These are phyloP conservation scores for Yamadazyma atmosphaerica DNA, from an alignment of 1,139 yeast genomes.

Conservation along the genomic window DNA sequence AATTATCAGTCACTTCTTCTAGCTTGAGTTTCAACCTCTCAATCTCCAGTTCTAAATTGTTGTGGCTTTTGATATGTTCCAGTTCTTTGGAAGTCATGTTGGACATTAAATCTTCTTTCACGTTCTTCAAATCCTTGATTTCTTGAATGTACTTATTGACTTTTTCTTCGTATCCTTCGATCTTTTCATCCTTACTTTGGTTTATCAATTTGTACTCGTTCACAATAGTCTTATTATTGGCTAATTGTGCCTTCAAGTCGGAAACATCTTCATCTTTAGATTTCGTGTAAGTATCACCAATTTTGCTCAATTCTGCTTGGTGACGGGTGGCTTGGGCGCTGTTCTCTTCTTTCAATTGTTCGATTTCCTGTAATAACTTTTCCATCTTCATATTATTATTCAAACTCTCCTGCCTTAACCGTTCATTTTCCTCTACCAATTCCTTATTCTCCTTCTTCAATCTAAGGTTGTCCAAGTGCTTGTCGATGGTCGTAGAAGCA, in stretches of 20 bases:
- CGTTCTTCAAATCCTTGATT: constrained; percentile 29
- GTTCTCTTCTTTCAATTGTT: constrained; percentile 25
- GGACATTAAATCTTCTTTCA: constrained; percentile 64
- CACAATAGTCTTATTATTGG: constrained; percentile 9
- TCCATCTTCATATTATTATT: constrained; percentile 7
- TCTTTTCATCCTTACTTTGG: constrained; percentile 33
- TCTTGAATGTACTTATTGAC: constrained; percentile 19
- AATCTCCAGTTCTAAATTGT: constrained; percentile 49
- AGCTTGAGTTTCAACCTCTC: constrained; percentile 33
- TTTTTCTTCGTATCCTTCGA: constrained; percentile 30
- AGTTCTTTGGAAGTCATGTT: constrained; percentile 65
- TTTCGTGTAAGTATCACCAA: not conserved
- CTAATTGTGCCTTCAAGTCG: constrained; percentile 23
- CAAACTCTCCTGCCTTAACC: constrained; percentile 7
- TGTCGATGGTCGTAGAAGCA: constrained; percentile 41
- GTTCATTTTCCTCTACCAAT: constrained; percentile 13
- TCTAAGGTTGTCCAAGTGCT: constrained; percentile 44
- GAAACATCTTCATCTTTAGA: constrained; percentile 10
- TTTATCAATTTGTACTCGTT: constrained; percentile 26
- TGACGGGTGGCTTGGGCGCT: constrained; percentile 12
- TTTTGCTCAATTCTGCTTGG: constrained; percentile 8
- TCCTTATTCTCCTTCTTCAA: constrained; percentile 33
- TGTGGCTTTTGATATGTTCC: constrained; percentile 57
- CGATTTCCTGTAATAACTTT: constrained; percentile 4
- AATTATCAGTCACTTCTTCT: constrained; percentile 47